Evolutionary conservation across 208 protist species (phyloP), one percentile per base, ranked within the genome.

Genomic region (Trypanosoma brucei): DNA sequence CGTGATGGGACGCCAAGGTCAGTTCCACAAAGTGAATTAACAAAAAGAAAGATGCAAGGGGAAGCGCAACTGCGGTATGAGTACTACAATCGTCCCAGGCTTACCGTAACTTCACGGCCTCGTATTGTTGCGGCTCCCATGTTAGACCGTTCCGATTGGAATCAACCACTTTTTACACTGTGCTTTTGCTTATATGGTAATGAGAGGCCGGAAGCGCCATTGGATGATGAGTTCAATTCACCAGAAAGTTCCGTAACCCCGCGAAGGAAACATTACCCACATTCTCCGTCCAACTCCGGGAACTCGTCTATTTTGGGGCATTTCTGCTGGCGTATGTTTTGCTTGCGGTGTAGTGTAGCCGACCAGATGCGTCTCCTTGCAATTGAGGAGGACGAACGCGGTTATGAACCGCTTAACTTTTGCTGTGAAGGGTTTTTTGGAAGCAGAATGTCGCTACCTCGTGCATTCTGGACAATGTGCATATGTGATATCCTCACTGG

Each of bases 331-430:
- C 75, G 82, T 3, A 62, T 58, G 39, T 93, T 81, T 58, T 93
- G 80, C 50, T 56, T 85, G 2, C 80, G 83, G 22, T 93, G 86
- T 68, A 70, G 75, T 65, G 50, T 93, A 33, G 83, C 83, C 2
- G 62, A 76, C 3, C 81, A 84, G 62, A 81, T 76, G 33, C 45
- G 75, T 40, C 54, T 84, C n/a, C 64, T 90, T 33, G 79, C 80
- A 52, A 33, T 53, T 11, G 83, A 89, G 54, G 70, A 76, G 37
- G 58, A 78, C 4, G 59, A 77, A 49, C 72, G 75, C 30, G 57
- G 68, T 8, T 63, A 67, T 9, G 57, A 50, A 22, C 70, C 73
- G 0, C 34, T 39, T 7, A 57, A 39, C 2, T 79, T 86, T 46
- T 78, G 68, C 3, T 79, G 62, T 51, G 83, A 84, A 71, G 48